A percentile compares a stretch with the other conserved stretches of the same genome.
These are phyloP conservation scores for Pseudozyma sp. DNA, from an alignment of 1,284 basidiomycete genomes.

Conservation along the genomic window DNA sequence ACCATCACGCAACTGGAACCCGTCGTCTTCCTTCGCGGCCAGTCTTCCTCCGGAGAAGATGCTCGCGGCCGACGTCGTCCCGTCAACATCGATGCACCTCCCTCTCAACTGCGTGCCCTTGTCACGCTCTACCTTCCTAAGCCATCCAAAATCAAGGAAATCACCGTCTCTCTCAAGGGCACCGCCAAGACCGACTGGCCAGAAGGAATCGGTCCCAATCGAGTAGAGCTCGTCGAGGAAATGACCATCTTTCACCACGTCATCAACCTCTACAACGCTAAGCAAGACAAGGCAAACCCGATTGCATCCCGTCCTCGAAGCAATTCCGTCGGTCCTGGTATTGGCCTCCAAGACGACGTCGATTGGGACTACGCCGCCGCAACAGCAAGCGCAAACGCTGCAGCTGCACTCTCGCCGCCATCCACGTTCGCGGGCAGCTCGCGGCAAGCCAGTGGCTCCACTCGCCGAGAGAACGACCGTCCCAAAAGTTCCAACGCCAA, in stretches of 20 bases:
- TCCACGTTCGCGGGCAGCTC: slow-evolving; percentile 6
- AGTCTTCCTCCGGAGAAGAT: slow-evolving; percentile 55
- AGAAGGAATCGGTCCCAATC: slow-evolving; percentile 85
- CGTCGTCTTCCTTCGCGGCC: slow-evolving; percentile 64
- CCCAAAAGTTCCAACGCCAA: slow-evolving; percentile 17
- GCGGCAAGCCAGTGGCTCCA: slow-evolving; percentile 9
- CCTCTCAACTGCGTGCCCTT: slow-evolving; percentile 87
- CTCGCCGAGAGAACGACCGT: slow-evolving; percentile 21
- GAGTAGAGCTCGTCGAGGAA: slow-evolving; percentile 84
- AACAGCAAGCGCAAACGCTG: not conserved
- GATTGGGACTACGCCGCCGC: slow-evolving; percentile 68
- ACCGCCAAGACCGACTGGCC: slow-evolving; percentile 79
- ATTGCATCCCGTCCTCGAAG: slow-evolving; percentile 70
- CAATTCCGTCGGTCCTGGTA: slow-evolving; percentile 83
- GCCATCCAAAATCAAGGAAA: slow-evolving; percentile 86
- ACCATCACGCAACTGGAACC: slow-evolving; percentile 60
- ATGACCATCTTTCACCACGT: slow-evolving; percentile 80
- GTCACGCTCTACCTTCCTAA: slow-evolving; percentile 83
- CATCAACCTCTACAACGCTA: slow-evolving; percentile 76
- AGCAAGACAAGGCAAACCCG: slow-evolving; percentile 18
- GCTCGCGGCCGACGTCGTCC: slow-evolving; percentile 52
- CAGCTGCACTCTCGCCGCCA: slow-evolving; percentile 6
- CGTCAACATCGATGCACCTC: slow-evolving; percentile 72
- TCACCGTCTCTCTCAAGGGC: slow-evolving; percentile 82
- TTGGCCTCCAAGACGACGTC: slow-evolving; percentile 70